Evolutionary conservation across 78 protist genomes (phyloP).

Genomic region (Dictyostelium purpureum): DNA sequence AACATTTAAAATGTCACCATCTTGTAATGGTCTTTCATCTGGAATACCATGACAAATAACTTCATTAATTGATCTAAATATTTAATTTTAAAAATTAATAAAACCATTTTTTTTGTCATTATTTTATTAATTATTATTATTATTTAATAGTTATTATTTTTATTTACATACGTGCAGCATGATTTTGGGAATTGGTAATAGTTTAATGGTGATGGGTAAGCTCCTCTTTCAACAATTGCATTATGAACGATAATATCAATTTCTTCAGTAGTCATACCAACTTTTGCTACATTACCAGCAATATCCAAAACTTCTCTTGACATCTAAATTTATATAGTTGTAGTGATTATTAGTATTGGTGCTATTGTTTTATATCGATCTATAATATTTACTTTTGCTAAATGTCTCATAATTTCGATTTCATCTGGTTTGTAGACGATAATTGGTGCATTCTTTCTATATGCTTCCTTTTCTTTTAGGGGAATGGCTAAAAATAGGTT

Average conservation of each 20-base stretch:
- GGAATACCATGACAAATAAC: constrained; percentile 99
- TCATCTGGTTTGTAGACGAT: constrained; percentile 38
- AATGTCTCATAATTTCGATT: constrained; percentile 59
- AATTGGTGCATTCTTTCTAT: not conserved
- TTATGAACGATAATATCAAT: constrained; percentile 91
- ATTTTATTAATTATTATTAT: not conserved
- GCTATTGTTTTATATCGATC: not conserved
- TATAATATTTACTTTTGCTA: not conserved
- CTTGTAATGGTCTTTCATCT: constrained; percentile 85
- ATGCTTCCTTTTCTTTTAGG: constrained; percentile 36
- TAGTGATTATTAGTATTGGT: not conserved
- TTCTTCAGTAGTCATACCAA: constrained; percentile 94
- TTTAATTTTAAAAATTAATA: not conserved
- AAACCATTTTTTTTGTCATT: not conserved
- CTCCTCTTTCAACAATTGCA: constrained; percentile 85
- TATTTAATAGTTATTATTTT: not conserved
- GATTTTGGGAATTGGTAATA: constrained; percentile 94
- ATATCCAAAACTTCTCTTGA: constrained; percentile 90
- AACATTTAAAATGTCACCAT: constrained; percentile 95
- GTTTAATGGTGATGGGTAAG: constrained; percentile 97
- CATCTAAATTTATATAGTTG: constrained; percentile 9
- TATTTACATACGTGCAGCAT: constrained; percentile 83
- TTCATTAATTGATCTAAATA: constrained; percentile 89
- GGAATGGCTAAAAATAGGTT: constrained; percentile 21
- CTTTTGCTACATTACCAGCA: constrained; percentile 80